A percentile compares a stretch with the other conserved stretches of the same genome.
These are phyloP conservation scores for Articulospora tetracladia DNA, from an alignment of 495 filamentous ascomycete genomes.

Conservation along the genomic window DNA sequence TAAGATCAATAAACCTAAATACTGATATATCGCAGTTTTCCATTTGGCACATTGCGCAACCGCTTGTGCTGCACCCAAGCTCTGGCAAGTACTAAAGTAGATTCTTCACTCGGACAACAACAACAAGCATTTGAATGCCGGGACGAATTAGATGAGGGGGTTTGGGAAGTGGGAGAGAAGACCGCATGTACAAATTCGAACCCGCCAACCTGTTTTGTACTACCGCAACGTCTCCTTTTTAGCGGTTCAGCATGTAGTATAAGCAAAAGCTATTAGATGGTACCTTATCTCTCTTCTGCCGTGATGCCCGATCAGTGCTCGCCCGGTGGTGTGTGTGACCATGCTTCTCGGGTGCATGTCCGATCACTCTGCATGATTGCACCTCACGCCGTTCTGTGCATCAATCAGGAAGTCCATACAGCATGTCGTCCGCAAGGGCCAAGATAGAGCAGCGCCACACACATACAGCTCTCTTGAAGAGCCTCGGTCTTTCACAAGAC, in stretches of 20 bases:
- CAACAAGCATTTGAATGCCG: background rate
- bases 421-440: background rate
- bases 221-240: slow-evolving; percentile 18
- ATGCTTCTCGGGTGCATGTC: background rate
- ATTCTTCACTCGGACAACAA: slow-evolving; percentile 11
- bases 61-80: slow-evolving; percentile 90
- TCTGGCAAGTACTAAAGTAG: slow-evolving; percentile 89
- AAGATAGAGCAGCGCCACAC: slow-evolving; percentile 4
- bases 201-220: slow-evolving; percentile 18
- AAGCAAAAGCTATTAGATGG: slow-evolving; percentile 22
- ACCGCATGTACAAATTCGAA: slow-evolving; percentile 18
- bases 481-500: slow-evolving; percentile 22
- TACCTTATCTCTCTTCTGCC: background rate
- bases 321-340: background rate
- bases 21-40: slow-evolving; percentile 65
- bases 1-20: background rate
- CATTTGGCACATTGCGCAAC: slow-evolving; percentile 93
- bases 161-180: background rate
- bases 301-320: background rate
- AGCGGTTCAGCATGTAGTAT: slow-evolving; percentile 26
- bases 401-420: background rate
- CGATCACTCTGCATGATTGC: background rate
- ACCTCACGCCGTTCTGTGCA: background rate
- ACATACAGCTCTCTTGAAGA: background rate
- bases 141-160: slow-evolving; percentile 16